A percentile compares a stretch with the other conserved stretches of the same genome.
Conservation (phyloP, 768 basidiomycete species). For the Naganishia randhawae region DNA sequence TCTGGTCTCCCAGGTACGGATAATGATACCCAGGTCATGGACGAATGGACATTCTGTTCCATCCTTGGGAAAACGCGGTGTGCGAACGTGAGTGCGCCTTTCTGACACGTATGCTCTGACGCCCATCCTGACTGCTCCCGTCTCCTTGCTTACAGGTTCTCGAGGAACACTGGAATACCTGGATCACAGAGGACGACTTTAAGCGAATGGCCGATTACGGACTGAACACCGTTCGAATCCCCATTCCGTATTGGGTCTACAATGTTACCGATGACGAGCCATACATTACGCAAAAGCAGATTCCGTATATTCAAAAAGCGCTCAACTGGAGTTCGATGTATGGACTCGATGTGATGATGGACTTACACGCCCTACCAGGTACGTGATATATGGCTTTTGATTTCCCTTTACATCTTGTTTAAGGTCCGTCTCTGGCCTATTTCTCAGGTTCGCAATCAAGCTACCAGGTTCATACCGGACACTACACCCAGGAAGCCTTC, state of each 20-base stretch:
- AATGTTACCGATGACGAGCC: slow-evolving; percentile 39
- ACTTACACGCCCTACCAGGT: slow-evolving; percentile 41
- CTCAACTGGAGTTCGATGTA: slow-evolving; percentile 40
- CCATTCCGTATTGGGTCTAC: slow-evolving; percentile 43
- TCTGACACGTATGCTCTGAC: no score
- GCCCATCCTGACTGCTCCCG: neutral
- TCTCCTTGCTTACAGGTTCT: slow-evolving; percentile 11
- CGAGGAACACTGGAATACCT: slow-evolving; percentile 41
- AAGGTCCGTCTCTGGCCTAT: neutral
- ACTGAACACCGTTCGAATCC: slow-evolving; percentile 43
- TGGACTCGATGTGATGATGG: slow-evolving; percentile 44
- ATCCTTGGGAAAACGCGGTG: slow-evolving; percentile 35
- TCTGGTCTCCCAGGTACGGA: slow-evolving; percentile 17
- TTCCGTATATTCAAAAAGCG: slow-evolving; percentile 39
- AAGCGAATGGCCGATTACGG: slow-evolving; percentile 31
- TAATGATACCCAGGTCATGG: slow-evolving; percentile 16
- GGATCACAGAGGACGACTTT: slow-evolving; percentile 43
- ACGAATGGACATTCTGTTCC: slow-evolving; percentile 38
- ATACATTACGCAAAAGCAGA: slow-evolving; percentile 36
- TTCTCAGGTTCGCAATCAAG: slow-evolving; percentile 30
- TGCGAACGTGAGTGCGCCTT: neutral
- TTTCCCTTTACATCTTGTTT: neutral
- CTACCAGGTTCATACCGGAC: slow-evolving; percentile 41
- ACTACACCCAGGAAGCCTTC: slow-evolving; percentile 33
- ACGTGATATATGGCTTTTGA: neutral